Evolutionary conservation across 495 filamentous ascomycete species (phyloP).

Genomic region (Neurospora sp.): DNA sequence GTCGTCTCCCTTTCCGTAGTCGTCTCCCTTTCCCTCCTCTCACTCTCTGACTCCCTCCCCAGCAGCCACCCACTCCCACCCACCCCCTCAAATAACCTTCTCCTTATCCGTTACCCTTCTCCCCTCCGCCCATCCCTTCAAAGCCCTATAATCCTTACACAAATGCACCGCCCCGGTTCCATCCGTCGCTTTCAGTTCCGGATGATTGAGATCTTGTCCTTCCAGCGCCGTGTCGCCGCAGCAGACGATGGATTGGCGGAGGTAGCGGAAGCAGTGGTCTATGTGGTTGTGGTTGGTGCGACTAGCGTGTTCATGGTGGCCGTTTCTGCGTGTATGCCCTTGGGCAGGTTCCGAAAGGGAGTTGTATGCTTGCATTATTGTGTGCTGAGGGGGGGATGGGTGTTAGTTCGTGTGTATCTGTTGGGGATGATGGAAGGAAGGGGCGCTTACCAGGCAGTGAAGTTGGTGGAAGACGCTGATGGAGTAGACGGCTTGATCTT

Average conservation of each 20-base stretch:
- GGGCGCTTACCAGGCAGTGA: conserved; percentile 2
- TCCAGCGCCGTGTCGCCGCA: conserved; percentile 5
- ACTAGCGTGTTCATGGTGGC: too few species aligned
- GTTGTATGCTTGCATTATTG: not conserved
- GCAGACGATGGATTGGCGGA: not conserved
- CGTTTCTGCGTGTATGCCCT: not conserved
- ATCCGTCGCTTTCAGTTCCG: not conserved
- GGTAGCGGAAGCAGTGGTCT: conserved; percentile 8
- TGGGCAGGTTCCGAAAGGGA: not conserved
- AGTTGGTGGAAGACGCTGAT: conserved; percentile 7
- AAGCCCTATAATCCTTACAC: conserved; percentile 1
- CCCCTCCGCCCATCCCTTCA: conserved; percentile 1
- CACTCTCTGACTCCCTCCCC: not conserved
- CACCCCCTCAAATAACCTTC: not conserved
- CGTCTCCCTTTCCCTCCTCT: too few species aligned
- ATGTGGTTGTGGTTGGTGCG: not conserved
- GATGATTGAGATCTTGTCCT: not conserved
- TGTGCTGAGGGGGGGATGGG: not conserved
- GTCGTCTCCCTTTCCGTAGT: not conserved
- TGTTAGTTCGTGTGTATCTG: not conserved
- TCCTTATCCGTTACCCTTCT: not conserved
- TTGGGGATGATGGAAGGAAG: not conserved
- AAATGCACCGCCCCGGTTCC: not conserved
- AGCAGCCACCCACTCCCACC: too few species aligned
- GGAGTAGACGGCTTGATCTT: not conserved